Evolutionary conservation across 305 asterid genomes (phyloP), one percentile per base, ranked within the genome.

Genomic region (Andrographis paniculata): DNA sequence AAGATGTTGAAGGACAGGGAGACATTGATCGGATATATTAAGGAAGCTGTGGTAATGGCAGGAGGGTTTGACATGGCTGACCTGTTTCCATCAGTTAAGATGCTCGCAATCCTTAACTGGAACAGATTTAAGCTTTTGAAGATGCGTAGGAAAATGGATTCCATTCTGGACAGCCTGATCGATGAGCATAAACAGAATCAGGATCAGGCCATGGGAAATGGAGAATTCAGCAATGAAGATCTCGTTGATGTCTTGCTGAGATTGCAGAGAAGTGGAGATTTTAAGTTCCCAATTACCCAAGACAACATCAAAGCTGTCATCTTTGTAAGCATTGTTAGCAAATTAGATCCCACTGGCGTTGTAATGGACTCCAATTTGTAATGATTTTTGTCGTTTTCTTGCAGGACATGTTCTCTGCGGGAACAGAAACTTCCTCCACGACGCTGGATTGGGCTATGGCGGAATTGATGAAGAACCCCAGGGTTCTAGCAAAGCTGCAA

Each of bases 401-500:
- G 38, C 38, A 33, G 38, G 38, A 33, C 38, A 33, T 33, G 38
- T 33, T 33, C n/a, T 56, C 62, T 2, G 63, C 50, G 2, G 50
- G 50, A 30, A 58, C 56, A 4, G 43, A 58, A 21, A 40, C 63
- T 11, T n/a, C 43, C 14, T 48, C 62, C 6, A 49, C 50, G 3
- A 20, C 51, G 0, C 16, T 49, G 9, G 50, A 48, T 14, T 58
- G 50, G 63, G 37, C 63, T n/a, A 58, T 58, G 63, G 63, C 51
- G 1, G 63, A 58, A 16, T 27, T 58, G 2, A 49, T 58, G 30
- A 58, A 35, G 22, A 58, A 58, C 15, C 56, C 56, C 1, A 12
- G 55, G 1, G 63, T 49, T 13, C 48, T 49, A 48, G 43, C 50
- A 3, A 49, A 58, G 19, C 23, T 17, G 19, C 63, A 58, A 15